Evolutionary conservation across 139 green algal species (phyloP), one percentile per base, ranked within the genome.

Genomic region (Edaphochlamys debaryana): DNA sequence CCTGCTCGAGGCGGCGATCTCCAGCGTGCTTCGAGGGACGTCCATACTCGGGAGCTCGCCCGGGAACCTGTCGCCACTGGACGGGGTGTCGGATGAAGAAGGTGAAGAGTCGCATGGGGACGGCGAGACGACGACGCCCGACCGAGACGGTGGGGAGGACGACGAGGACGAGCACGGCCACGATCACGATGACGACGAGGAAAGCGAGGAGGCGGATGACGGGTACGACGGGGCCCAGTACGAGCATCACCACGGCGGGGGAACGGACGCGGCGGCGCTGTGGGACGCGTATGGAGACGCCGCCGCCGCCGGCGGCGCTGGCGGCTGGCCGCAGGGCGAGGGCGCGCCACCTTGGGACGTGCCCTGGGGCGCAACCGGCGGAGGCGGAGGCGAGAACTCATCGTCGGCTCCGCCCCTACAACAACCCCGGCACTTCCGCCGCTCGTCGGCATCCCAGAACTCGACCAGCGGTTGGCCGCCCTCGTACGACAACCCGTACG

Each of bases 41-140:
- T 80, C 73, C 34, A 56, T 80, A 32, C 30, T 66, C 38, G 73
- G 58, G 38, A 70, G 37, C 73, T 70, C 36, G 13, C 56, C 73
- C 11, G 73, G 73, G 4, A 69, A 13, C 15, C n/a, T 80, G 40
- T 70, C 73, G 20, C 73, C 73, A 0, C 38, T 80, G 56, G 73
- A 69, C 9, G 73, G 73, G 0, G 20, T 80, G 56, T 70, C 56
- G 5, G 56, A 80, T 0, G 73, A 23, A 27, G 38, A 27, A 1
- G 67, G 36, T 5, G 73, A 80, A 1, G 73, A 69, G 9, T 36
- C 68, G 22, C 54, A 69, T 1, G 72, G 56, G 36, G 71, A 23
- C 2, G 63, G 41, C 5, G 63, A n/a, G 15, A 32, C 41, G 5
- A 27, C 29, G 19, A 50, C 27, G 36, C 50, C 34, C 20, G 50